Evolutionary conservation across 1,284 basidiomycete genomes (phyloP), one percentile per base, ranked within the genome.

Genomic region (Ceratobasidium sp.): DNA sequence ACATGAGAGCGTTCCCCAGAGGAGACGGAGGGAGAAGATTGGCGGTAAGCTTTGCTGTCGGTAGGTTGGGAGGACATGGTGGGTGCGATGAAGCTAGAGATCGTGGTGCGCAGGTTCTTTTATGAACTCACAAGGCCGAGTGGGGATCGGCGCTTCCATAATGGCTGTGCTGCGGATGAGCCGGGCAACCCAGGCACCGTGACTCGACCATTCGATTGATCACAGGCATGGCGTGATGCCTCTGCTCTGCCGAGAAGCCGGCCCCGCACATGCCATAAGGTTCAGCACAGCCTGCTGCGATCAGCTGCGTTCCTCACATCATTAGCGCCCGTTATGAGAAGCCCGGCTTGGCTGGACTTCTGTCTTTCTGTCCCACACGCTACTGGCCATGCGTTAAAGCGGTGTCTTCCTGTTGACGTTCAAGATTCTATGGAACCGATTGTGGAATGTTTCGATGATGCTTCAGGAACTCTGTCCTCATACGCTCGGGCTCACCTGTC

Each of bases 1-100:
- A 95, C 93, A 51, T 81, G 70, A 6, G 72, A 77, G 66, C 70
- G 55, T 3, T 56, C 39, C 2, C 51, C 49, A 3, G 76, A 71
- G 4, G 68, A 66, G 33, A 78, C 58, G 23, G 70, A 72, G 40
- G 68, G 68, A 18, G 77, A 72, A 64, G 89, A 90, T 15, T 87
- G 86, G 42, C 84, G 80, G 77, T 88, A 89, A 78, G 87, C 86
- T 84, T 92, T 92, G 83, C 83, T 85, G 82, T 91, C 89, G 33
- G 66, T 44, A 26, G 66, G 71, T 56, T 63, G 56, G 58, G 76
- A 46, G 13, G 78, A 79, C 76, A 79, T 79, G 61, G 66, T 42
- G 12, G 20, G 58, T 20, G 46, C 33, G 33, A 33, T 33, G 33
- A 33, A 64, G 55, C 56, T 33, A 40, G 51, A 69, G 40, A 26